Evolutionary conservation across 2,329 filamentous ascomycete genomes (phyloP).

Genomic region (Exophiala oligosperma): DNA sequence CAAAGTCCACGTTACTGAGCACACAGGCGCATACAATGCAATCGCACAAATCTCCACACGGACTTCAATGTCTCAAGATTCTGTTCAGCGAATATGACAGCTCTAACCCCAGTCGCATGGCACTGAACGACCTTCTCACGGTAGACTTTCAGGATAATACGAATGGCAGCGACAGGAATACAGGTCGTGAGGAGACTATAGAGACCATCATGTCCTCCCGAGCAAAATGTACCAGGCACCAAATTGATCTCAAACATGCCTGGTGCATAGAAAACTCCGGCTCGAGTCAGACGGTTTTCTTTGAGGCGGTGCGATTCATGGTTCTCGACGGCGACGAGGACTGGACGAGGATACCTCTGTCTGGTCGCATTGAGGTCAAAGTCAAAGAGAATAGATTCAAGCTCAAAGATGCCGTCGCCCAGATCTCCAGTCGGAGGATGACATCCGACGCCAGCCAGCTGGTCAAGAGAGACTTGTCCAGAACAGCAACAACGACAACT

Average conservation of each 20-base stretch:
- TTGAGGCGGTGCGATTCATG: slow-evolving; percentile 18
- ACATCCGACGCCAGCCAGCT: slow-evolving; percentile 14
- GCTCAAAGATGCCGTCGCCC: slow-evolving; percentile 17
- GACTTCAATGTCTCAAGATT: slow-evolving; percentile 17
- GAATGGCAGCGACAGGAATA: slow-evolving; percentile 18
- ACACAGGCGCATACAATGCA: slow-evolving; percentile 13
- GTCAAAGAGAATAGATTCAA: slow-evolving; percentile 17
- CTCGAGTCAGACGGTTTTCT: slow-evolving; percentile 13
- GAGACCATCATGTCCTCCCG: slow-evolving; percentile 10
- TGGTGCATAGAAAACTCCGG: slow-evolving; percentile 13
- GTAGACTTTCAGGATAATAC: slow-evolving; percentile 16
- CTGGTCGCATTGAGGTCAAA: slow-evolving; percentile 16
- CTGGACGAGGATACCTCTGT: slow-evolving; percentile 15
- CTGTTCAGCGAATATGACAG: slow-evolving; percentile 18
- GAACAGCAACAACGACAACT: not conserved
- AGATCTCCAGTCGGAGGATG: slow-evolving; percentile 14
- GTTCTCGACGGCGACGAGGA: slow-evolving; percentile 4
- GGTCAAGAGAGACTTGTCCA: slow-evolving; percentile 8
- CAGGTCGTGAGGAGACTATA: slow-evolving; percentile 14
- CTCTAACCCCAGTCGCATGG: slow-evolving; percentile 2
- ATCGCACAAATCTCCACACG: slow-evolving; percentile 20
- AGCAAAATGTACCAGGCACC: slow-evolving; percentile 10
- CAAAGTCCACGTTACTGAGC: slow-evolving; percentile 15
- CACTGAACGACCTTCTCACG: slow-evolving; percentile 9
- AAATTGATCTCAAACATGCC: slow-evolving; percentile 20